Evolutionary conservation across 2,329 filamentous ascomycete genomes (phyloP).

Genomic region (Aspergillus transmontanensis): DNA sequence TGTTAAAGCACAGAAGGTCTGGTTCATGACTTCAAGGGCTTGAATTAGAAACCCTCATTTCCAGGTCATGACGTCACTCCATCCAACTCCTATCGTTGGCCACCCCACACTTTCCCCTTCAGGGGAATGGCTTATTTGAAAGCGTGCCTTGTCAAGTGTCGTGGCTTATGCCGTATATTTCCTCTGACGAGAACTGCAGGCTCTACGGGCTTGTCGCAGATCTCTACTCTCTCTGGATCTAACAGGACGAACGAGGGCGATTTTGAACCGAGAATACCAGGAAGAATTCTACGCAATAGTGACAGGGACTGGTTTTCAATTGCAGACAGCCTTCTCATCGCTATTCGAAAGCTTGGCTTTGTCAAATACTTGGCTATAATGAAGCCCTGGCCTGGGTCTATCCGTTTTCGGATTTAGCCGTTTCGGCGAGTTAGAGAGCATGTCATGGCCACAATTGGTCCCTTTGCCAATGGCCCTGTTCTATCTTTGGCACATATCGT

Average conservation of each 20-base stretch:
- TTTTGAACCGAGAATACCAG: not conserved
- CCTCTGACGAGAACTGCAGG: too few species aligned
- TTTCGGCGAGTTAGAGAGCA: not conserved
- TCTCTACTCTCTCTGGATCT: not conserved
- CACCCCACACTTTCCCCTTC: not conserved
- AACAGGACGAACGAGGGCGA: not conserved
- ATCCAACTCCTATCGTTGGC: not conserved
- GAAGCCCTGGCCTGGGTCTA: too few species aligned
- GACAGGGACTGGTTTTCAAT: not conserved
- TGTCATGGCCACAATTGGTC: not conserved
- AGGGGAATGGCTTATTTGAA: not conserved
- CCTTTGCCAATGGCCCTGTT: not conserved
- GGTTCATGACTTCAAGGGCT: not conserved
- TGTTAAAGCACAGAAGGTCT: not conserved
- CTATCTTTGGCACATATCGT: conserved; percentile 4
- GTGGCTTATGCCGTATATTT: too few species aligned
- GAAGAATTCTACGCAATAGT: not conserved
- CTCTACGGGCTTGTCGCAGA: not conserved
- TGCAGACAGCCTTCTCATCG: not conserved
- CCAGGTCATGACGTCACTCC: not conserved
- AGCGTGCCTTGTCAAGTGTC: not conserved
- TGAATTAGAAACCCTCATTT: not conserved
- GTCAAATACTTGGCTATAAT: too few species aligned
- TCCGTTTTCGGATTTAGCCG: not conserved
- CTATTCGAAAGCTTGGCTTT: not conserved